These are phyloP conservation scores for Pseudogymnoascus sp. DNA, from an alignment of 2,329 filamentous ascomycete species.

Conservation along the genomic window DNA sequence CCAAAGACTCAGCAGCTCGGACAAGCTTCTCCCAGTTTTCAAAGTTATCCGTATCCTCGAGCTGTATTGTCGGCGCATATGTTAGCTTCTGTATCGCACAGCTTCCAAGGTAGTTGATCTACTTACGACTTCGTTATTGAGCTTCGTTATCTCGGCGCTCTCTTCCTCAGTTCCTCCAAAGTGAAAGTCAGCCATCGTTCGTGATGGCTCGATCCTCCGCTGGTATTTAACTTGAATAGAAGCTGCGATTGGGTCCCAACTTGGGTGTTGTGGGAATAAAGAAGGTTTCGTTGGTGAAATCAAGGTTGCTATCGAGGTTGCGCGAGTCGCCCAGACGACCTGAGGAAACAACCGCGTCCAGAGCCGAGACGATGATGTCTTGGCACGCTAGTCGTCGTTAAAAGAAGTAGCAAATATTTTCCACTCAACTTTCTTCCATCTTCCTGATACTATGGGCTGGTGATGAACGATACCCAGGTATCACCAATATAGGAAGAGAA, in stretches of 20 bases:
- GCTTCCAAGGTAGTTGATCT: background rate
- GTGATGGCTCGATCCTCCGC: background rate
- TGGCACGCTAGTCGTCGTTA: slow-evolving; percentile 11
- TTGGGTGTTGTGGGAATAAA: background rate
- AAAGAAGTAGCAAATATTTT: slow-evolving; percentile 11
- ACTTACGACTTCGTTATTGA: slow-evolving; percentile 71
- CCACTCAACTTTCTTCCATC: slow-evolving; percentile 23
- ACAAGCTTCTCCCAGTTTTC: slow-evolving; percentile 93
- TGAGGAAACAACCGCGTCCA: slow-evolving; percentile 2
- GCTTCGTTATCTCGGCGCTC: slow-evolving; percentile 72
- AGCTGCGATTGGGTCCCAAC: background rate
- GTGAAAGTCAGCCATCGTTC: slow-evolving; percentile 62
- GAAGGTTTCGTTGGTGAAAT: background rate
- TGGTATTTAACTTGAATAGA: background rate
- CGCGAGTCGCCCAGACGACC: slow-evolving; percentile 2
- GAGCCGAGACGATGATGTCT: slow-evolving; percentile 1
- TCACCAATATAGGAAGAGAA: slow-evolving; percentile 63
- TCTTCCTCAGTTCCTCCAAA: slow-evolving; percentile 73
- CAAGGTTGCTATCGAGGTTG: background rate
- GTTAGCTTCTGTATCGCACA: slow-evolving; percentile 15
- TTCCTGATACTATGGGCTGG: slow-evolving; percentile 38
- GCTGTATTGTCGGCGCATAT: slow-evolving; percentile 17
- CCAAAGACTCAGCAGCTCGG: slow-evolving; percentile 71
- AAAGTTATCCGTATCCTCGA: slow-evolving; percentile 74
- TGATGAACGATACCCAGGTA: slow-evolving; percentile 52